These are phyloP conservation scores for Endocalyx cinctus DNA, from an alignment of 2,329 filamentous ascomycete genomes.

Conservation along the genomic window DNA sequence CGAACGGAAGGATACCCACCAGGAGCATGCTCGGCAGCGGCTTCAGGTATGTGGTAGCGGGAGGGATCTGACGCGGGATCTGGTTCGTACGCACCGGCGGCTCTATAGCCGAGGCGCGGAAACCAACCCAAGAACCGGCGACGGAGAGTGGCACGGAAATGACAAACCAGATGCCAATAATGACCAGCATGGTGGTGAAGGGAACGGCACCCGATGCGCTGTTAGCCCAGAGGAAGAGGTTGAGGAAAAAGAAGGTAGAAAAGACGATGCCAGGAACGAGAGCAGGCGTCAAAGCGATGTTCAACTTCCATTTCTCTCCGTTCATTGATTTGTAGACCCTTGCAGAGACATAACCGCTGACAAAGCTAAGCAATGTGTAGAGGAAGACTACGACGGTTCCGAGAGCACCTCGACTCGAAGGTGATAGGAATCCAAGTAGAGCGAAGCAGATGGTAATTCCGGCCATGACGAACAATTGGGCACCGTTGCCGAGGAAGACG, in stretches of 20 bases:
- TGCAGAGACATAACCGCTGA: conserved; percentile 86
- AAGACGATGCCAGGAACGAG: conserved; percentile 87
- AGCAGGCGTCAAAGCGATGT: conserved; percentile 82
- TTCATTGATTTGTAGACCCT: conserved; percentile 92
- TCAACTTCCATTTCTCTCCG: conserved; percentile 90
- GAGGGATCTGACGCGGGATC: conserved; percentile 94
- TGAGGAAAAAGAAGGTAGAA: conserved; percentile 81
- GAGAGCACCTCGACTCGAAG: conserved; percentile 89
- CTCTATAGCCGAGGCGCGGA: conserved; percentile 67
- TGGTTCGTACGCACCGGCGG: conserved; percentile 92
- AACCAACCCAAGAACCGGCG: conserved; percentile 88
- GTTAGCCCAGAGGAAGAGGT: conserved; percentile 94
- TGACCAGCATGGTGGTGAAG: conserved; percentile 92
- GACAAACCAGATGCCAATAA: conserved; percentile 92
- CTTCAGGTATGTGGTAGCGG: conserved; percentile 74
- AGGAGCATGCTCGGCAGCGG: conserved; percentile 87
- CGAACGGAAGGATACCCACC: conserved; percentile 89
- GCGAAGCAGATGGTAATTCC: conserved; percentile 92
- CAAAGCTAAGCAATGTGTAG: conserved; percentile 87
- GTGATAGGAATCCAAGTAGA: conserved; percentile 88
- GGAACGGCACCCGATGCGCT: conserved; percentile 90
- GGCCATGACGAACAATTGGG: conserved; percentile 96
- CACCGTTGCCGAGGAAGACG: conserved; percentile 85
- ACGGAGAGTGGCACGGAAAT: conserved; percentile 91
- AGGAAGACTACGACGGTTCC: conserved; percentile 90